Conservation (phyloP, 2,329 filamentous ascomycete genomes). For the Trichoderma oligosporum region DNA sequence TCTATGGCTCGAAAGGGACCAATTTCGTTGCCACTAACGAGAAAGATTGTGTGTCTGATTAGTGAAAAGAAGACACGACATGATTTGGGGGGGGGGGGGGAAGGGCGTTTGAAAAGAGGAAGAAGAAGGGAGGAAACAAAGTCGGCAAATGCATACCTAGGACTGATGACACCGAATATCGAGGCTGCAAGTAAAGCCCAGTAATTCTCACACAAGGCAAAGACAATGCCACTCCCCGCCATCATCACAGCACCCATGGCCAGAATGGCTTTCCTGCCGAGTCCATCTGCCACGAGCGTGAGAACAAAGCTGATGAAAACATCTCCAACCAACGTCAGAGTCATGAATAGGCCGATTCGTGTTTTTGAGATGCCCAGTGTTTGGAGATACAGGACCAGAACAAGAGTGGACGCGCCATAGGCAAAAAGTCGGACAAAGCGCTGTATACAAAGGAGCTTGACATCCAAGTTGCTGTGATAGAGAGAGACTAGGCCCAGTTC, state of each 20-base stretch:
- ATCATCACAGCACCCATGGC: conserved; percentile 53
- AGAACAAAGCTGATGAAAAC: conserved; percentile 56
- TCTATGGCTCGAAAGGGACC: conserved; percentile 61
- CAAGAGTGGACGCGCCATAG: conserved; percentile 56
- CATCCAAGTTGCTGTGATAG: conserved; percentile 37
- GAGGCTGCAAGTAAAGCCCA: conserved; percentile 57
- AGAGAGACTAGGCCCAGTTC: conserved; percentile 30
- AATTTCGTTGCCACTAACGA: conserved; percentile 57
- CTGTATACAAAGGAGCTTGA: conserved; percentile 55
- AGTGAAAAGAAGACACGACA: neutral
- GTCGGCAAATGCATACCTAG: conserved; percentile 25
- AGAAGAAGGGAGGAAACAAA: too few species aligned
- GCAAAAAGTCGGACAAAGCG: conserved; percentile 61
- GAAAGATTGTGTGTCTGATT: neutral
- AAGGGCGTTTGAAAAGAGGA: neutral
- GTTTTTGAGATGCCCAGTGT: conserved; percentile 48
- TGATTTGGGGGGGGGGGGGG: neutral
- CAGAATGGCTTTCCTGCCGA: conserved; percentile 54
- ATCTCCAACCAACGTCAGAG: conserved; percentile 58
- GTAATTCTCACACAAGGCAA: conserved; percentile 50
- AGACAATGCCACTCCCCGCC: conserved; percentile 52
- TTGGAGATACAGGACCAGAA: conserved; percentile 55
- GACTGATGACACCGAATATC: conserved; percentile 60
- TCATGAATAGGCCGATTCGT: conserved; percentile 62
- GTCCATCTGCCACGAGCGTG: conserved; percentile 54